These are phyloP conservation scores for Floccularia luteovirens DNA, from an alignment of 768 basidiomycete species.

Conservation along the genomic window DNA sequence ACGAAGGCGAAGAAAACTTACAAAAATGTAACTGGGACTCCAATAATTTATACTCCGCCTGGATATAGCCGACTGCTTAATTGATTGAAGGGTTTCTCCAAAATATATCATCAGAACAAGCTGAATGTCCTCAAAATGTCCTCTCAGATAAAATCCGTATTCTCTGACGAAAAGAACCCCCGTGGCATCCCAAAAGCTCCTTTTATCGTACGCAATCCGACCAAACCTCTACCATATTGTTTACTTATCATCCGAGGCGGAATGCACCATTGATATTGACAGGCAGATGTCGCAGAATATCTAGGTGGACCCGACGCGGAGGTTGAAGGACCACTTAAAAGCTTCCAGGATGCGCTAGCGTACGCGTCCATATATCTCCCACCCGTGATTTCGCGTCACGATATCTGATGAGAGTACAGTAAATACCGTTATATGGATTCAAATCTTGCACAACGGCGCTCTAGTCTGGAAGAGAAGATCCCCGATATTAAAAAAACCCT, in stretches of 20 bases:
- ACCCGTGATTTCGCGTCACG: neutral
- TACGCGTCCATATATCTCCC: conserved; percentile 45
- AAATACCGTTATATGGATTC: conserved; percentile 99
- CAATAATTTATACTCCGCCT: too few species aligned
- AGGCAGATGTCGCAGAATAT: conserved; percentile 87
- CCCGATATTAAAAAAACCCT: conserved; percentile 94
- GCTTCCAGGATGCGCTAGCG: conserved; percentile 92
- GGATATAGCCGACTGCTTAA: too few species aligned
- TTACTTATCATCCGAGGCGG: too few species aligned
- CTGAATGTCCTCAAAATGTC: too few species aligned
- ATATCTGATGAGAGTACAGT: conserved; percentile 44
- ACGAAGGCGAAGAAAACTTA: too few species aligned
- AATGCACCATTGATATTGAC: too few species aligned
- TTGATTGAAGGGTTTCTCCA: too few species aligned
- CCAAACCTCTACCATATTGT: neutral
- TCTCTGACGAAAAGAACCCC: conserved; percentile 59
- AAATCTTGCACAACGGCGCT: conserved; percentile 70
- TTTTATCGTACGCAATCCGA: conserved; percentile 67
- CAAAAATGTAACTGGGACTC: too few species aligned
- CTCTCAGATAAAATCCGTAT: conserved; percentile 18
- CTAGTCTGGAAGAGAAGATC: conserved; percentile 86
- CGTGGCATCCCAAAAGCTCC: conserved; percentile 94
- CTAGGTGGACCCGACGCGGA: conserved; percentile 73
- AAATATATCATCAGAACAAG: too few species aligned
- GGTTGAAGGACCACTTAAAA: conserved; percentile 69